Base-by-base conservation (phyloP, 495 filamentous ascomycete genomes). In the Penicillium waksmanii region DNA sequence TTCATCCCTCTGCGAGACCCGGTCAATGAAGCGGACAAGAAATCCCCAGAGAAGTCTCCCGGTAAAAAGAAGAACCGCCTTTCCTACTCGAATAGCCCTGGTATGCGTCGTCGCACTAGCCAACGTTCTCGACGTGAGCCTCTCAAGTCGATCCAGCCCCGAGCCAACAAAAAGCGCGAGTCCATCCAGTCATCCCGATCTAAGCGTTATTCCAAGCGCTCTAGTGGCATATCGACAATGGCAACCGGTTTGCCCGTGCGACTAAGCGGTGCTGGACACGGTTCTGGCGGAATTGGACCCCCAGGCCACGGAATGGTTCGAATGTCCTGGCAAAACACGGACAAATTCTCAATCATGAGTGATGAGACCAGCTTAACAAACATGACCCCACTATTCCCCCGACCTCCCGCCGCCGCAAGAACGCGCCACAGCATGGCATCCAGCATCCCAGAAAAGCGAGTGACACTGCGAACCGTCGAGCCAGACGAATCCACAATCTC, bases 221-320 rank as follows among this genome's bases (percentile, higher is more conserved):
- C 78, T 0, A 81, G 80, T 57, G 78, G 77, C 2, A 76, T 79
- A 27, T 76, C 72, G 5, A 68, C 70, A 19, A 62, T 76, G 49
- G 72, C 73, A 27, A 65, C 77, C 27, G 72, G 74, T 9, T 55
- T 79, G 10, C 76, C 77, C 2, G 67, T 76, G 3, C 65, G 77
- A 53, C 65, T 77, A 19, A 79, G 77, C 55, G 80, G 79, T 18
- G 74, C 79, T 27, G 79, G 79, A 1, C 80, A 81, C 63, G 79
- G 79, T 10, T 76, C 77, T n/a, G 79, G 77, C 53, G 77, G 76
- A 10, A 76, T 78, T 49, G 80, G 80, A 17, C 79, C 78, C 40
- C 72, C 73, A 3, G 77, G 75, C 31, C 75, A 74, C 50, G 78
- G 78, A 11, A 57, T 77, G 5, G 77, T 81, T 7, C 69, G 76